Percentiles rank a stretch among this genome's conserved stretches.
phyloP scores from a whole-genome alignment of 306 rosid species.

The Parietaria judaica region DNA sequence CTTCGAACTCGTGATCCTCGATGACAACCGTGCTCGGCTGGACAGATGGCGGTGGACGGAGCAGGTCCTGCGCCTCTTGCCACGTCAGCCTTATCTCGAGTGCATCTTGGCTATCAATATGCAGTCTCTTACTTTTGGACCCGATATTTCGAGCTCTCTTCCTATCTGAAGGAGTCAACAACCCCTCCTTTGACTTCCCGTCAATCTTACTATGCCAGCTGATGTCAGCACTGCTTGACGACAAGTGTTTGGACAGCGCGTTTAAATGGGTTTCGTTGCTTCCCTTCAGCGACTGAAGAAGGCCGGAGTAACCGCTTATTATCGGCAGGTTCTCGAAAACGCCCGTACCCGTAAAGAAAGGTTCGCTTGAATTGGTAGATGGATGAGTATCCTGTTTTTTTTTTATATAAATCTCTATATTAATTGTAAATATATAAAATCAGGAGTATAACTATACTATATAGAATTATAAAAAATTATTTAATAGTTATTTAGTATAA shows the following conservation, averaged over 20 bases:
- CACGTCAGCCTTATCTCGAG: conserved; percentile 88
- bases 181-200: conserved; percentile 59
- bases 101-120: conserved; percentile 91
- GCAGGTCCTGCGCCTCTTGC: conserved; percentile 98
- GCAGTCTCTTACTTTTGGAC: conserved; percentile 88
- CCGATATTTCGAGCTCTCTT: conserved; percentile 87
- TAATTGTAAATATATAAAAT: conserved; percentile 19
- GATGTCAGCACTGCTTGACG: conserved; percentile 54
- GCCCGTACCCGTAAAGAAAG: conserved; percentile 55
- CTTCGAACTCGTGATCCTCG: conserved; percentile 91
- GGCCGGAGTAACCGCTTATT: conserved; percentile 90
- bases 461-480: no score
- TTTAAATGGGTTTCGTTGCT: conserved; percentile 64
- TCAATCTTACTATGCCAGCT: conserved; percentile 69
- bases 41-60: conserved; percentile 81
- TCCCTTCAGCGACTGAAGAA: conserved; percentile 89
- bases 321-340: conserved; percentile 85
- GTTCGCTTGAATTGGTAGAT: conserved; percentile 74
- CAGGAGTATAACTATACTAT: no score
- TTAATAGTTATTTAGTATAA: no score
- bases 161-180: conserved; percentile 71
- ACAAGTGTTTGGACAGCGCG: conserved; percentile 62
- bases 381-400: conserved; percentile 76
- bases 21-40: conserved; percentile 78
- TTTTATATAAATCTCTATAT: conserved; percentile 30